Base-by-base conservation (phyloP, 768 basidiomycete species). In the Phallus indusiatus region DNA sequence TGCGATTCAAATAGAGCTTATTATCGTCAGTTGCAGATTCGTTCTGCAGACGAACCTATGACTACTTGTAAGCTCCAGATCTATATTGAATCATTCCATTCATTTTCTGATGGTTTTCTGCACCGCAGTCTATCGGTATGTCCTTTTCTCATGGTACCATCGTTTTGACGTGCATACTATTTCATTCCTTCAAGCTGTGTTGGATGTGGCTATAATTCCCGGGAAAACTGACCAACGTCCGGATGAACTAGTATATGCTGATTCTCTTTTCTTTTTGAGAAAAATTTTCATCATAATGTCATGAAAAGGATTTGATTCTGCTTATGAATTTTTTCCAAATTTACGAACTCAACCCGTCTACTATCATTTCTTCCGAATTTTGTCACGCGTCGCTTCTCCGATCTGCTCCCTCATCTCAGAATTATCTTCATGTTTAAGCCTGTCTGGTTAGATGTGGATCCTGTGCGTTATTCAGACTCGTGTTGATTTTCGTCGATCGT, bases 11-110 rank as follows among this genome's bases (percentile, higher is more conserved):
- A 81, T 50, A 75, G 84, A 52, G 94, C 95, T 4, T 97, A 94
- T 71, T 99, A 90, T 73, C 90, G 94, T 68, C 94, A 97, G 75
- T 76, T 98, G 14, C 96, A 99, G 70, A 99, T 97, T 62, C 76
- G 95, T 49, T 94, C 90, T 64, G 92, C 90, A 0, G 91, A 93
- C 67, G 91, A 94, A 67, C 90, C 89, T 16, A 93, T 92, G 90
- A 92, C 88, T 11, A 75, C 74, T 20, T 75, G 74, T 76, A 66
- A 65, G 73, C 54, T 24, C 36, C n/a, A 56, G 21, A 3, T 42
- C n/a, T 42, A 14, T 42, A 14, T 14, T 11, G 12, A 42, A 42
- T 34, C 28, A 47, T 24, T 24, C n/a, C 18, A 55, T 2, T 28
- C 28, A n/a, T 37, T 37, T 37, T 10, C 12, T 14, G n/a, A 42